Base-by-base conservation (phyloP, 768 basidiomycete genomes). In the Chiua virens region DNA sequence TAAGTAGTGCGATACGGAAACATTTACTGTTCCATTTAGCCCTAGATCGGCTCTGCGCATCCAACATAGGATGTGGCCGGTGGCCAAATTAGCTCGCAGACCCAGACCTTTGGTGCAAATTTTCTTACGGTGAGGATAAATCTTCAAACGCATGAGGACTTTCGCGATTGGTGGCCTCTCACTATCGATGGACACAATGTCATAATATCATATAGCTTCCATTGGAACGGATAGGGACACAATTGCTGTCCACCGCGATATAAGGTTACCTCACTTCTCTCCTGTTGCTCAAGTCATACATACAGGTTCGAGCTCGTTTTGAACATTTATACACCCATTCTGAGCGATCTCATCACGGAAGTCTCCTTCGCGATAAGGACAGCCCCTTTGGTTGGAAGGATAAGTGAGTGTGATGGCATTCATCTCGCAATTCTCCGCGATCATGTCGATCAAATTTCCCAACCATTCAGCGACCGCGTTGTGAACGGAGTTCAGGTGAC, bases 141-240 rank as follows among this genome's bases (percentile, higher is more conserved):
- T 40, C 52, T 50, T 38, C 32, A 51, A 47, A 42, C 35, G 23
- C 47, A 55, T 41, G 53, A 53, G 53, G 32, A n/a, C 37, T 50
- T 64, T 65, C n/a, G 62, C 47, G 45, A 67, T 69, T 67, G 60
- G 65, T 48, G 45, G 51, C 43, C 36, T 41, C 45, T 36, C 32
- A 46, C 39, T 53, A 53, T 51, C 52, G 30, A 39, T 20, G 21
- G 54, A 56, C 46, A 37, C 34, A 18, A 22, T 20, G 17, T 28
- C 36, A 18, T 42, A 43, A 57, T 53, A 35, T n/a, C n/a, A n/a
- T n/a, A 42, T 54, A 43, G 27, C 23, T 15, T 15, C 22, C 38
- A 43, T 18, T 32, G 30, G 11, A 28, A 4, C 34, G 18, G 38
- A 39, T 55, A 39, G 40, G 27, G 37, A 22, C 23, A 43, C 46